Evolutionary conservation across 352 stramenopile species (phyloP).

Genomic region (Aphanomyces invadans): DNA sequence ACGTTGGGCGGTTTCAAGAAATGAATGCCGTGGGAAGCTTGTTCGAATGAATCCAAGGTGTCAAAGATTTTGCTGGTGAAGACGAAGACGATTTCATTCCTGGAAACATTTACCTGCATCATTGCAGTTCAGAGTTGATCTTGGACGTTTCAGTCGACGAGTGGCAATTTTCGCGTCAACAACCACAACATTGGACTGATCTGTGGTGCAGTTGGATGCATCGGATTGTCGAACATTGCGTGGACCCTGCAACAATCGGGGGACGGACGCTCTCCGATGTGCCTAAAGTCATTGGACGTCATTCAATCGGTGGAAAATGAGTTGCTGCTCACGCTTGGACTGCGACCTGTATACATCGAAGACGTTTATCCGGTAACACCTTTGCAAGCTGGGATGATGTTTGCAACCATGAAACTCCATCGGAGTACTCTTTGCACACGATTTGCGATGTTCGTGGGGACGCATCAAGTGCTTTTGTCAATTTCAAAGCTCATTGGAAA

Average conservation of each 20-base stretch:
- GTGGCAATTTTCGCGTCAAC: background rate
- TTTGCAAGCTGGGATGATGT: background rate
- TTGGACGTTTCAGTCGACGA: background rate
- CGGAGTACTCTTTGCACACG: background rate
- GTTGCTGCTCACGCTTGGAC: background rate
- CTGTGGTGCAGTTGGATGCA: background rate
- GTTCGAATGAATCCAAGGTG: background rate
- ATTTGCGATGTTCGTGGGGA: background rate
- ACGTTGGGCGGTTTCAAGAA: slow-evolving; percentile 1
- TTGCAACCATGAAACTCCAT: background rate
- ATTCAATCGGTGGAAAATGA: background rate
- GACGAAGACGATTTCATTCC: background rate
- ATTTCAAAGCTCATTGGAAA: background rate
- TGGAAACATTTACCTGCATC: background rate
- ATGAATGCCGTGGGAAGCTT: background rate
- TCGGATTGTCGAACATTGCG: background rate
- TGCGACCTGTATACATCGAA: background rate
- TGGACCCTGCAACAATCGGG: background rate
- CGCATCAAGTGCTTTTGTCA: background rate
- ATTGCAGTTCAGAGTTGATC: background rate
- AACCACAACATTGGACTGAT: background rate
- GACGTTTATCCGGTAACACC: background rate
- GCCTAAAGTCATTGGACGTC: background rate
- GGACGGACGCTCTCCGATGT: background rate
- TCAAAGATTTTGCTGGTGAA: background rate